Evolutionary conservation across 129 eudicot genomes (phyloP).

Genomic region (Artemisia annua): DNA sequence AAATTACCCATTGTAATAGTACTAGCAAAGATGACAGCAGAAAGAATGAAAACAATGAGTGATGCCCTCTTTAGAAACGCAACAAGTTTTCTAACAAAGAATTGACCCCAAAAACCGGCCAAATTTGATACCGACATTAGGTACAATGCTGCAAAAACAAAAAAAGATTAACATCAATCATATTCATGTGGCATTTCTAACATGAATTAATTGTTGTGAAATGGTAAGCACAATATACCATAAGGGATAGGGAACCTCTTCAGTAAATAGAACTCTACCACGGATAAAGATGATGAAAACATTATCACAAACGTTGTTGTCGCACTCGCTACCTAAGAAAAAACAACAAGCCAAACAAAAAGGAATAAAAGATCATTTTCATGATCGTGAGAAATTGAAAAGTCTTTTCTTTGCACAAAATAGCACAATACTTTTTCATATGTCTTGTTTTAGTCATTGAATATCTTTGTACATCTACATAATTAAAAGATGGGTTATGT

Average conservation of each 20-base stretch:
- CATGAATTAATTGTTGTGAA: not conserved
- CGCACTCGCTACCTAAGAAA: slow-evolving; percentile 78
- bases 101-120: slow-evolving; percentile 97
- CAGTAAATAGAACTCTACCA: slow-evolving; percentile 92
- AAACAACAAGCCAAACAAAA: not conserved
- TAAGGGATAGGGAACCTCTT: slow-evolving; percentile 81
- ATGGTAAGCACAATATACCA: slow-evolving; percentile 46
- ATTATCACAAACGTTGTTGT: slow-evolving; percentile 99
- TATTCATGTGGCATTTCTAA: slow-evolving; percentile 1
- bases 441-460: too few relatives aligned
- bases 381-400: not conserved
- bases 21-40: slow-evolving; percentile 89
- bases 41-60: slow-evolving; percentile 84
- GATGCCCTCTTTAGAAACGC: slow-evolving; percentile 71
- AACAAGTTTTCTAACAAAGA: slow-evolving; percentile 63
- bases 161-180: not conserved
- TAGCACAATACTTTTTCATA: too few relatives aligned
- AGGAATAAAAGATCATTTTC: slow-evolving; percentile 6
- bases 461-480: too few relatives aligned
- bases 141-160: slow-evolving; percentile 66
- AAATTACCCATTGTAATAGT: slow-evolving; percentile 89
- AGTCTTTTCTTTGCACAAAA: too few relatives aligned
- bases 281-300: slow-evolving; percentile 88
- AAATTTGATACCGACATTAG: slow-evolving; percentile 63
- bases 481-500: too few relatives aligned